Evolutionary conservation across 2,329 filamentous ascomycete genomes (phyloP).

Genomic region (Paraconiothyrium sp.): DNA sequence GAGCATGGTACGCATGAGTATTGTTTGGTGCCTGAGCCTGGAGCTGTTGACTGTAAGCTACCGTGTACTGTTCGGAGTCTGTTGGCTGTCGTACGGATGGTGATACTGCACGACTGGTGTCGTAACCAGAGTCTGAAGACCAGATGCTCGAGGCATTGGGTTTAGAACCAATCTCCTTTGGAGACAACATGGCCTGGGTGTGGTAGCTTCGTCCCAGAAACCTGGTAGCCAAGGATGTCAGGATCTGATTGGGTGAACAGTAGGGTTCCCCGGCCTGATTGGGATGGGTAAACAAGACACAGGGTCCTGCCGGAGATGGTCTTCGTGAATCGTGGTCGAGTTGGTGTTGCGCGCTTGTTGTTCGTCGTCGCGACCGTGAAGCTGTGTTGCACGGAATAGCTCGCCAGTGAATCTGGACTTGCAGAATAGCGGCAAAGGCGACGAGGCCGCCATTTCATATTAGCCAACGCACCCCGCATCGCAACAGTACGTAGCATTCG

Average conservation of each 20-base stretch:
- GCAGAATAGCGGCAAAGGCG: constrained; percentile 8
- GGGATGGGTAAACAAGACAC: constrained; percentile 9
- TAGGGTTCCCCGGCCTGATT: constrained; percentile 13
- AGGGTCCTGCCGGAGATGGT: background rate
- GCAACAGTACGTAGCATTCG: constrained; percentile 11
- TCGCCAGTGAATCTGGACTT: constrained; percentile 13
- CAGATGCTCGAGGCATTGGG: constrained; percentile 39
- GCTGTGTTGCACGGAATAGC: background rate
- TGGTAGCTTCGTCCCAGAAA: background rate
- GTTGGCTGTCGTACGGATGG: constrained; percentile 16
- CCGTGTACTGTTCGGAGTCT: background rate
- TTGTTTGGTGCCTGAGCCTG: constrained; percentile 13
- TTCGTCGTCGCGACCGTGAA: constrained; percentile 1
- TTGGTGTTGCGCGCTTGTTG: background rate
- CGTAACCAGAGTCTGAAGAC: constrained; percentile 48
- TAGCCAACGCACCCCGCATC: constrained; percentile 15
- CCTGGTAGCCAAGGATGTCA: background rate
- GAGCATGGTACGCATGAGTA: background rate
- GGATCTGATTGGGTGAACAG: constrained; percentile 2
- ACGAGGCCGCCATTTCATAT: constrained; percentile 20
- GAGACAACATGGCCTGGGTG: constrained; percentile 35
- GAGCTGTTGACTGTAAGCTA: constrained; percentile 24
- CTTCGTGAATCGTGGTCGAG: background rate
- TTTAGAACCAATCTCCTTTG: constrained; percentile 30
- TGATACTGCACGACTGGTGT: constrained; percentile 24